A percentile compares a stretch with the other conserved stretches of the same genome.
phyloP scores from a whole-genome alignment of 2,329 filamentous ascomycete genomes.

The Penicillium brasilianum region DNA sequence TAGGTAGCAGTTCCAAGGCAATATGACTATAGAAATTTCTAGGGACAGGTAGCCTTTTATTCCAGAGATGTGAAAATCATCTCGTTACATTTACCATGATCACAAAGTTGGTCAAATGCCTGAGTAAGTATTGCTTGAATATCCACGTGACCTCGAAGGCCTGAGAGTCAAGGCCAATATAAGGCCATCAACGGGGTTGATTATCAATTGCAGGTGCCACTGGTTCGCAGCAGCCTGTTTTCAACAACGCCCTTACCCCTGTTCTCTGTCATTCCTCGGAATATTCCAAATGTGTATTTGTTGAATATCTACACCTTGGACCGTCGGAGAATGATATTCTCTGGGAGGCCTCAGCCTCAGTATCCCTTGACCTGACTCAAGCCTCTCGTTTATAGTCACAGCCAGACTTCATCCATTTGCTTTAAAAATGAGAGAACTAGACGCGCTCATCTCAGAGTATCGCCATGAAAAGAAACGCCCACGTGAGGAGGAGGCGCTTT shows the following conservation, averaged over 20 bases:
- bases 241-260: background rate
- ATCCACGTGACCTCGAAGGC: background rate
- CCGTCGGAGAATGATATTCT: conserved; percentile 12
- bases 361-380: background rate
- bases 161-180: background rate
- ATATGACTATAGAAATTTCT: too few species aligned
- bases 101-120: background rate
- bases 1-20: too few species aligned
- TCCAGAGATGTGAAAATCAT: too few species aligned
- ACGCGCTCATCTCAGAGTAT: conserved; percentile 57
- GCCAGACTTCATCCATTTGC: background rate
- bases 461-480: conserved; percentile 58
- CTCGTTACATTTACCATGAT: background rate
- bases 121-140: background rate
- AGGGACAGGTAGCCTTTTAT: too few species aligned
- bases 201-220: conserved; percentile 19
- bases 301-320: background rate
- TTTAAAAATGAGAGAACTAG: conserved; percentile 50
- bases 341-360: conserved; percentile 4
- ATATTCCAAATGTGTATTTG: conserved; percentile 11
- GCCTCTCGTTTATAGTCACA: conserved; percentile 2
- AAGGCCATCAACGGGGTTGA: conserved; percentile 9
- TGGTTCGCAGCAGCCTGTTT: background rate
- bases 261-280: background rate
- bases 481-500: conserved; percentile 57